phyloP scores from a whole-genome alignment of 352 stramenopile genomes.

The Phytophthora boehmeriae region DNA sequence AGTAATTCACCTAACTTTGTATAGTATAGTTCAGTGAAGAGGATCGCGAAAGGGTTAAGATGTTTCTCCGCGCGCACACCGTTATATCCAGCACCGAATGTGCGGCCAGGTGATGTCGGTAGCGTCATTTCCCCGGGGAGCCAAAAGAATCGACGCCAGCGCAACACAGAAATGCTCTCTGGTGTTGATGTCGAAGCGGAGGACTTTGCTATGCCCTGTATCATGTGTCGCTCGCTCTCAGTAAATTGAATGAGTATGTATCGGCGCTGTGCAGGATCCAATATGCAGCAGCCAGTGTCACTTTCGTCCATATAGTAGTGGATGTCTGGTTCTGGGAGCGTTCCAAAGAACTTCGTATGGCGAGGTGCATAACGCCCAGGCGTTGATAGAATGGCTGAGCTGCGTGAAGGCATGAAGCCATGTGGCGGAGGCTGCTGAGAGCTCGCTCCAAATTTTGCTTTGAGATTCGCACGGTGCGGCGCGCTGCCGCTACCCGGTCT shows the following conservation, averaged over 20 bases:
- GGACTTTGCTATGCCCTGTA: too few relatives aligned
- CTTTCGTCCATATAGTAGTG: conserved; percentile 6
- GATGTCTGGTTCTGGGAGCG: not conserved
- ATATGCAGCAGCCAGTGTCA: not conserved
- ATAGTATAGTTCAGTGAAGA: too few relatives aligned
- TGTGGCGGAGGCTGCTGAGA: conserved; percentile 1
- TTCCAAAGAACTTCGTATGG: not conserved
- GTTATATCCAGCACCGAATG: conserved; percentile 9
- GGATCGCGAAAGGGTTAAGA: too few relatives aligned
- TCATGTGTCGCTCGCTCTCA: too few relatives aligned
- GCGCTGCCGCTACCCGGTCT: not conserved
- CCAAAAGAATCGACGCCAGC: too few relatives aligned
- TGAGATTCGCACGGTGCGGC: not conserved
- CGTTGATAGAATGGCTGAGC: conserved; percentile 15
- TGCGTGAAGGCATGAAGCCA: conserved; percentile 4
- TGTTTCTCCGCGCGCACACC: not conserved
- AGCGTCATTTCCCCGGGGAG: too few relatives aligned
- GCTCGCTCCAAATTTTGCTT: not conserved
- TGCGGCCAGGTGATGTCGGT: too few relatives aligned
- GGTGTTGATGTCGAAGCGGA: conserved; percentile 3
- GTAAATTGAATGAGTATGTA: not conserved
- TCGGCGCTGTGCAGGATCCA: not conserved
- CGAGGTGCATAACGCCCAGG: not conserved
- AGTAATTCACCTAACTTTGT: too few relatives aligned
- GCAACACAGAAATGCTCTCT: not conserved